Conservation (phyloP, 352 stramenopile species). For the Phytophthora syringae region DNA sequence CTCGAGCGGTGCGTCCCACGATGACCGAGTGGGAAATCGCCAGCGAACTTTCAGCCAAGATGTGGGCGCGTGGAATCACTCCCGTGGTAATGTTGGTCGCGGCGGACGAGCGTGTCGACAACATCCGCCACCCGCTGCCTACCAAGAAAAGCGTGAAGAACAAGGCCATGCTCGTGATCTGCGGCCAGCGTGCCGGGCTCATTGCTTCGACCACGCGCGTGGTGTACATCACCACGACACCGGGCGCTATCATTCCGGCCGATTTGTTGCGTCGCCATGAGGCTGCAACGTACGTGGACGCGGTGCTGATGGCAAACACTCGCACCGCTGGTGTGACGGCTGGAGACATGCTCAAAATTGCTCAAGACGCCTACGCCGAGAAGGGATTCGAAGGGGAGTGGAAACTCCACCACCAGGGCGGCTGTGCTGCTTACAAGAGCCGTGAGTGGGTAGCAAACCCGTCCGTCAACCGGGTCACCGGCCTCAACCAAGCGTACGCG, state of each 20-base stretch:
- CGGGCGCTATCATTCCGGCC: conserved; percentile 32
- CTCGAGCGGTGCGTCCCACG: conserved; percentile 43
- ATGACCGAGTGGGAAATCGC: conserved; percentile 70
- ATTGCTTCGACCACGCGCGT: too few relatives aligned
- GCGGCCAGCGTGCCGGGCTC: too few relatives aligned
- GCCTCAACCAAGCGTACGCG: conserved; percentile 60
- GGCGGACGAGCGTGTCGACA: background rate
- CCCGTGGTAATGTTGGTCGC: conserved; percentile 29
- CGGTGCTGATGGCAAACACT: conserved; percentile 55
- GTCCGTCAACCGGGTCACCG: conserved; percentile 39
- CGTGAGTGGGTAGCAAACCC: conserved; percentile 78
- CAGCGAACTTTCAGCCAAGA: conserved; percentile 42
- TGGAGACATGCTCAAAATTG: conserved; percentile 56
- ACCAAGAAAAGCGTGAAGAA: background rate
- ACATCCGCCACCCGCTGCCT: background rate
- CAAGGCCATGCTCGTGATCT: too few relatives aligned
- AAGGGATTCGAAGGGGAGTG: conserved; percentile 68
- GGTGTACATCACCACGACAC: conserved; percentile 55
- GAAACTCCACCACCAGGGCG: conserved; percentile 74
- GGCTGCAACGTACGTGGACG: conserved; percentile 75
- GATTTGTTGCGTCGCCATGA: conserved; percentile 68
- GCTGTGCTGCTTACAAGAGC: conserved; percentile 69
- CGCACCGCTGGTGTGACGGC: conserved; percentile 36
- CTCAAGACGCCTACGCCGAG: conserved; percentile 62
- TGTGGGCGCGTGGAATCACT: conserved; percentile 56